phyloP scores from a whole-genome alignment of 805 yeast species.

The Brettanomyces sp. region DNA sequence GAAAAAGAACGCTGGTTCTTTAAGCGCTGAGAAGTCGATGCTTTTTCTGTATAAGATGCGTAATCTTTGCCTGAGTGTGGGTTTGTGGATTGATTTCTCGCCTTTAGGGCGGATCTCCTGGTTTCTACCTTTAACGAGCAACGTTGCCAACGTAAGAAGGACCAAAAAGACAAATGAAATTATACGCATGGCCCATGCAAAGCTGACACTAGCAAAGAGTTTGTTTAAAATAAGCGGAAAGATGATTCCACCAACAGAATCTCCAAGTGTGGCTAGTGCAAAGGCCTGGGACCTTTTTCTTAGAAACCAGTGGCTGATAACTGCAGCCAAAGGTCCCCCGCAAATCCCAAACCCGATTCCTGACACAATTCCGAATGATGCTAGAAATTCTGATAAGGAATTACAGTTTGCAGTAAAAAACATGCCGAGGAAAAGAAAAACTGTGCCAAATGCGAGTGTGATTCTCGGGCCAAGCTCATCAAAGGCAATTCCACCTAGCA shows the following conservation, averaged over 20 bases:
- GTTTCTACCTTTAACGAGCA: constrained; percentile 34
- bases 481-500: constrained; percentile 38
- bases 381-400: constrained; percentile 49
- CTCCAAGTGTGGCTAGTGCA: constrained; percentile 42
- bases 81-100: not conserved
- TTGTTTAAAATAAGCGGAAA: constrained; percentile 45
- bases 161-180: constrained; percentile 36
- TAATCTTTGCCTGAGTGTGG: not conserved
- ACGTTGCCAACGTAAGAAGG: constrained; percentile 23
- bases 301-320: constrained; percentile 58
- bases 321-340: constrained; percentile 53
- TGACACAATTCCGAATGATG: constrained; percentile 45
- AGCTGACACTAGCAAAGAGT: constrained; percentile 41
- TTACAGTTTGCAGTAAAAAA: constrained; percentile 35
- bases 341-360: constrained; percentile 56
- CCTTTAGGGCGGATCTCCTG: constrained; percentile 12
- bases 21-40: constrained; percentile 30
- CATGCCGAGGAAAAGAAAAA: constrained; percentile 13
- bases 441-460: constrained; percentile 43
- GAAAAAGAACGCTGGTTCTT: constrained; percentile 27
- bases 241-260: constrained; percentile 44
- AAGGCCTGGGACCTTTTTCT: constrained; percentile 48
- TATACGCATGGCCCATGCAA: constrained; percentile 44
- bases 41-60: constrained; percentile 12
- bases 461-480: constrained; percentile 48